Evolutionary conservation across 2,329 filamentous ascomycete genomes (phyloP).

Genomic region (Ploettnerulaceae sp.): DNA sequence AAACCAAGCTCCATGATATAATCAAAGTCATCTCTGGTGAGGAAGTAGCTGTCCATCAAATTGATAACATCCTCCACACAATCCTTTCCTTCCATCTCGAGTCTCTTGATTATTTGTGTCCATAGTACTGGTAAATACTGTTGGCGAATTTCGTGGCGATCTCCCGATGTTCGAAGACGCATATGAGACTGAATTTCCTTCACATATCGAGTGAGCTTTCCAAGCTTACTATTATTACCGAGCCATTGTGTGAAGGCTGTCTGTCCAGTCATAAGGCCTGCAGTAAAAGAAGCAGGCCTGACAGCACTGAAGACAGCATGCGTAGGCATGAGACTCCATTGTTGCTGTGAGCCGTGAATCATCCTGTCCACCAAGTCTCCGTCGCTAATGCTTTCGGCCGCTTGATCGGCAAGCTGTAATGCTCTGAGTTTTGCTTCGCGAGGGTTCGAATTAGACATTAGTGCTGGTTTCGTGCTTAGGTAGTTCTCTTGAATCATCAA

Average conservation of each 20-base stretch:
- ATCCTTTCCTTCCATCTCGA: slow-evolving; percentile 77
- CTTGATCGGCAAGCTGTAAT: slow-evolving; percentile 81
- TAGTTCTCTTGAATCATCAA: slow-evolving; percentile 99
- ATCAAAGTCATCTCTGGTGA: slow-evolving; percentile 94
- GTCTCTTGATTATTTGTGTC: slow-evolving; percentile 68
- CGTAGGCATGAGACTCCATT: slow-evolving; percentile 96
- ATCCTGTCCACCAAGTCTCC: slow-evolving; percentile 94
- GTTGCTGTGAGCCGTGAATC: slow-evolving; percentile 97
- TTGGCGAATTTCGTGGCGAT: slow-evolving; percentile 89
- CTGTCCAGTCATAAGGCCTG: slow-evolving; percentile 67
- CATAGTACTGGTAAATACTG: slow-evolving; percentile 89
- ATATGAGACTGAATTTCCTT: slow-evolving; percentile 98
- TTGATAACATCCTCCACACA: slow-evolving; percentile 79
- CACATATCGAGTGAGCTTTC: slow-evolving; percentile 71
- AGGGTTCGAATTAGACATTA: slow-evolving; percentile 45
- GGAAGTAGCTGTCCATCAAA: slow-evolving; percentile 93
- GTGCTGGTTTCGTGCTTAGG: slow-evolving; percentile 72
- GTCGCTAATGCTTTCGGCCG: slow-evolving; percentile 94
- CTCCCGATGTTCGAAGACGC: slow-evolving; percentile 83
- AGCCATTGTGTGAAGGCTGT: slow-evolving; percentile 87
- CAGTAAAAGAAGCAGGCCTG: slow-evolving; percentile 78
- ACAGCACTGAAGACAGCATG: slow-evolving; percentile 96
- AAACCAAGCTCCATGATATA: slow-evolving; percentile 87
- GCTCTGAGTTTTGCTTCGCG: slow-evolving; percentile 70
- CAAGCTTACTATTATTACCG: slow-evolving; percentile 86